phyloP scores from a whole-genome alignment of 2,329 filamentous ascomycete species.

The Fusarium temperatum region DNA sequence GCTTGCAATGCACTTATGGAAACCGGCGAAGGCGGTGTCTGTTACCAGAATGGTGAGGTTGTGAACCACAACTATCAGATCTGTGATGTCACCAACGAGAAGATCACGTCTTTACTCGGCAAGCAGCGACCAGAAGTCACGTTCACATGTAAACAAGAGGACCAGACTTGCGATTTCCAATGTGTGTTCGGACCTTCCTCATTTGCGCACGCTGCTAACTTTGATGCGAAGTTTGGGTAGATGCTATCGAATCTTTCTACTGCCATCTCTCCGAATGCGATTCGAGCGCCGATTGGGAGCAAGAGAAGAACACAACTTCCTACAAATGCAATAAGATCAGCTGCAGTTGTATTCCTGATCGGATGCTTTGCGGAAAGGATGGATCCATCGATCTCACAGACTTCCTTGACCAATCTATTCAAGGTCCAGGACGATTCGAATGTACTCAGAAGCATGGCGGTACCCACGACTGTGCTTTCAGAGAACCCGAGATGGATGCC shows the following conservation, averaged over 20 bases:
- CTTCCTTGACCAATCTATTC: constrained; percentile 83
- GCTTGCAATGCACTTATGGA: constrained; percentile 92
- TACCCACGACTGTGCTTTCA: constrained; percentile 78
- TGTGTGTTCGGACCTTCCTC: constrained; percentile 63
- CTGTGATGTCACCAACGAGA: constrained; percentile 95
- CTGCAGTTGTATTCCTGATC: constrained; percentile 87
- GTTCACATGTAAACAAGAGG: constrained; percentile 84
- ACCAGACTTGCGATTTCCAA: constrained; percentile 89
- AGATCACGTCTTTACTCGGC: constrained; percentile 88
- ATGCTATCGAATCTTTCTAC: constrained; percentile 93
- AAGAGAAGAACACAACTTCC: constrained; percentile 79
- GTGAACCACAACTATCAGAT: constrained; percentile 97
- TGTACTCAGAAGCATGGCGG: constrained; percentile 73
- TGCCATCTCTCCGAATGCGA: constrained; percentile 86
- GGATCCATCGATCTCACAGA: constrained; percentile 93
- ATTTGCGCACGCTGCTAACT: not conserved
- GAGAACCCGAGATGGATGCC: constrained; percentile 91
- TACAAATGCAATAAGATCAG: constrained; percentile 87
- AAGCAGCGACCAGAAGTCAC: constrained; percentile 91
- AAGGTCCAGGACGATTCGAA: constrained; percentile 86
- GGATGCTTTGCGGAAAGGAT: constrained; percentile 92
- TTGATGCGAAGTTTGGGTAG: constrained; percentile 82
- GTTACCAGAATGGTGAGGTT: constrained; percentile 89
- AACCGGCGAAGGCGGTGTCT: constrained; percentile 81
- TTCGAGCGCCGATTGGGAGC: constrained; percentile 74